Evolutionary conservation across 176 grass and related monocot genomes (phyloP).

Genomic region (Ensete glaucum): DNA sequence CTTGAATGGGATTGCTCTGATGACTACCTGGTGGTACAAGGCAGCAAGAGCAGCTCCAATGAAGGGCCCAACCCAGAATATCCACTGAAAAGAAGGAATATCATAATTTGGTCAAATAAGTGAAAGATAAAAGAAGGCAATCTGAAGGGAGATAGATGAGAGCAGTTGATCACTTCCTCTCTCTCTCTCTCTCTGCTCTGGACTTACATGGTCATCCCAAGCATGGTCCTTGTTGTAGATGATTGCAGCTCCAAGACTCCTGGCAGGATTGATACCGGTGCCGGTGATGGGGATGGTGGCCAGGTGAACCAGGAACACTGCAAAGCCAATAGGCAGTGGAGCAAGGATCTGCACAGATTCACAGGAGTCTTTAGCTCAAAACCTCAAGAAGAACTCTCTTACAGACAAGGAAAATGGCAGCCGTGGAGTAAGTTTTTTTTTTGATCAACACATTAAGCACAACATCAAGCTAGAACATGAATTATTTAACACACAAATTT

Average conservation of each 20-base stretch:
- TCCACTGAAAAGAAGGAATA: neutral
- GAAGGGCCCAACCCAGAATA: neutral
- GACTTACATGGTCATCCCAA: neutral
- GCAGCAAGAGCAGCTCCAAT: neutral
- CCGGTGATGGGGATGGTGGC: neutral
- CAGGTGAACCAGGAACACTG: neutral
- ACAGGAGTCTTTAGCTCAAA: too few species aligned
- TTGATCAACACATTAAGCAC: neutral
- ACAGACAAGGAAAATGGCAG: neutral
- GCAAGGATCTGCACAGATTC: neutral
- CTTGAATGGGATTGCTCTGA: conserved; percentile 1
- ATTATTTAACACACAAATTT: neutral
- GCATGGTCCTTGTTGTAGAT: neutral
- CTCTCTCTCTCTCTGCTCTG: too few species aligned
- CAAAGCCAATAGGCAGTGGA: neutral
- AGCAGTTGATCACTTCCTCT: too few species aligned
- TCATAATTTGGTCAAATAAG: neutral
- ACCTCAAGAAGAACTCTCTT: too few species aligned
- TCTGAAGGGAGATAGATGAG: neutral
- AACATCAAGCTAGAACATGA: neutral
- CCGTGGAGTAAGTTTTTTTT: neutral
- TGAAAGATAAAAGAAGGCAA: neutral
- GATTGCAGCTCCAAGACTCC: neutral
- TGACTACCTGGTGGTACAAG: neutral
- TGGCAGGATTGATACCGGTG: neutral